These are phyloP conservation scores for Pleurotus citrinopileatus DNA, from an alignment of 768 basidiomycete species.

Conservation along the genomic window DNA sequence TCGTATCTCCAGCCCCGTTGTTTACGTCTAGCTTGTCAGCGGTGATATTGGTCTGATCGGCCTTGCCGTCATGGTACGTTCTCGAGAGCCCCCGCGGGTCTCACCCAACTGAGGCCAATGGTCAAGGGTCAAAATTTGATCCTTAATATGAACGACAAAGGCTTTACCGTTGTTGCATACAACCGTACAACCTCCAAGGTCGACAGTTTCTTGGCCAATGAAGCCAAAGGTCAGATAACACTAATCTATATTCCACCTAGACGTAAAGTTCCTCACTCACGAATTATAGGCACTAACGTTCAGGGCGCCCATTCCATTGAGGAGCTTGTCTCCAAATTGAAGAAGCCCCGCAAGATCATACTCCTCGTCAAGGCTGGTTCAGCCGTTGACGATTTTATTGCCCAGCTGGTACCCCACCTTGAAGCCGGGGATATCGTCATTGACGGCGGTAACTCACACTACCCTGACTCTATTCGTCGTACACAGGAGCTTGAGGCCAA, in stretches of 20 bases:
- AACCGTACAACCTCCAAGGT: slow-evolving; percentile 98
- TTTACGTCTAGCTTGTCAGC: slow-evolving; percentile 38
- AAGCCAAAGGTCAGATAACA: slow-evolving; percentile 95
- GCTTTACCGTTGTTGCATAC: slow-evolving; percentile 94
- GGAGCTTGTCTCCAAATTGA: slow-evolving; percentile 90
- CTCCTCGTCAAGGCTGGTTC: slow-evolving; percentile 97
- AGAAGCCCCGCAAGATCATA: slow-evolving; percentile 94
- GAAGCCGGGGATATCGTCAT: slow-evolving; percentile 98
- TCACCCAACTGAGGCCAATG: slow-evolving; percentile 2
- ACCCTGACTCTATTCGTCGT: slow-evolving; percentile 96
- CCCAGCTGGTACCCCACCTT: slow-evolving; percentile 83
- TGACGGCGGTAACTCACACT: slow-evolving; percentile 99
- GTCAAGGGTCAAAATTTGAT: slow-evolving; percentile 91
- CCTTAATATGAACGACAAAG: slow-evolving; percentile 99
- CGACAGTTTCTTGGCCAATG: slow-evolving; percentile 91
- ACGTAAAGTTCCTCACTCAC: slow-evolving; percentile 10
- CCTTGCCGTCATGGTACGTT: slow-evolving; percentile 93
- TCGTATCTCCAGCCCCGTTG: slow-evolving; percentile 20
- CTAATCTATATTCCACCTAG: neutral
- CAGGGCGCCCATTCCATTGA: slow-evolving; percentile 92
- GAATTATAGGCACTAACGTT: slow-evolving; percentile 81
- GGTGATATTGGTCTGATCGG: slow-evolving; percentile 99
- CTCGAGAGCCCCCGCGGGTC: slow-evolving; percentile 18
- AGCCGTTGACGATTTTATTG: slow-evolving; percentile 96
- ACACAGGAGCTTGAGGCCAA: slow-evolving; percentile 89